phyloP scores from a whole-genome alignment of 495 filamentous ascomycete genomes.

The Lophium mytilinum region DNA sequence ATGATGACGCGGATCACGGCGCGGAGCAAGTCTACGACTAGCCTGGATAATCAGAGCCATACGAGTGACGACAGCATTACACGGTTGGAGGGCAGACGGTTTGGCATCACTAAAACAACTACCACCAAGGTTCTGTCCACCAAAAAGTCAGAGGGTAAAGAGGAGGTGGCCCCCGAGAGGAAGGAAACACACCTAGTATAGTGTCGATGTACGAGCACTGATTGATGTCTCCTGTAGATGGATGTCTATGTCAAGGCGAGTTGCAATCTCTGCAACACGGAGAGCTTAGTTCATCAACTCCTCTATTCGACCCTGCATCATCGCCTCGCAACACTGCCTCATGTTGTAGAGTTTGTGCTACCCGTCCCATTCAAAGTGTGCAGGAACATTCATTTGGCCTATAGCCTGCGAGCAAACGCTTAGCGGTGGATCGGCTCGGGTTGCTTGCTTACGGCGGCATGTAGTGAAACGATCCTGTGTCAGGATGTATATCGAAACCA shows the following conservation, averaged over 20 bases:
- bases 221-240: background rate
- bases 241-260: background rate
- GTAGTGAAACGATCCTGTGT: too few relatives aligned
- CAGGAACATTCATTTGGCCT: background rate
- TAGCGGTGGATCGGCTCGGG: background rate
- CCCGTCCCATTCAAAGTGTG: background rate
- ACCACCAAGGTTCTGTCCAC: background rate
- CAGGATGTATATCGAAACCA: too few relatives aligned
- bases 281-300: background rate
- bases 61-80: constrained; percentile 7
- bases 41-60: constrained; percentile 1
- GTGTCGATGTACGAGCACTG: too few relatives aligned
- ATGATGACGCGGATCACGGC: constrained; percentile 11
- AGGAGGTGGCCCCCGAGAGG: background rate
- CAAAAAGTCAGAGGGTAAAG: background rate
- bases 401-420: background rate
- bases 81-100: background rate
- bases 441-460: too few relatives aligned
- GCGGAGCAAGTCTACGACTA: background rate
- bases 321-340: too few relatives aligned
- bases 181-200: background rate
- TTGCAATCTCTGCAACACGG: background rate
- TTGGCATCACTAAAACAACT: constrained; percentile 19
- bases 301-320: background rate
- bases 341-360: too few relatives aligned